These are phyloP conservation scores for Tuber melanosporum DNA, from an alignment of 495 filamentous ascomycete species.

Conservation along the genomic window DNA sequence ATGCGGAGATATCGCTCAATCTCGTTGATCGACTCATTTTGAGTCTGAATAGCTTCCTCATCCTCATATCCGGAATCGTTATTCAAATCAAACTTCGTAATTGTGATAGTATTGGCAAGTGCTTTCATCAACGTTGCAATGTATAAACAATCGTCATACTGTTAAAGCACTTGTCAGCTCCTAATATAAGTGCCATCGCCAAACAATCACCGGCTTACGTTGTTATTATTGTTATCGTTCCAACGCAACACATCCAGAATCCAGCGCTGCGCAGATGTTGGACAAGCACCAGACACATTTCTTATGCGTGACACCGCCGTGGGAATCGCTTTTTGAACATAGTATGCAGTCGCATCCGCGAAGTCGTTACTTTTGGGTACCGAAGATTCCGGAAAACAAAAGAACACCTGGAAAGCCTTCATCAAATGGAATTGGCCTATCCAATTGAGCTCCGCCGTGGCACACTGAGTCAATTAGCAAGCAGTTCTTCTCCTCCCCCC, in stretches of 20 bases:
- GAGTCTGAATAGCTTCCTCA: conserved; percentile 53
- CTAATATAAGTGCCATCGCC: conserved; percentile 5
- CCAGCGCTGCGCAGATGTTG: conserved; percentile 66
- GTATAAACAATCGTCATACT: conserved; percentile 81
- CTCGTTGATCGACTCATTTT: conserved; percentile 66
- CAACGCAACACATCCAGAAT: conserved; percentile 80
- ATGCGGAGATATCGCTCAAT: conserved; percentile 84
- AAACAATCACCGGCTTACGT: conserved; percentile 44
- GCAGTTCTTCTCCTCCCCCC: neutral
- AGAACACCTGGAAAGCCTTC: conserved; percentile 77
- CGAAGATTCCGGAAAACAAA: conserved; percentile 65
- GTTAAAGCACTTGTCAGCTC: conserved; percentile 15
- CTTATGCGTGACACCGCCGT: conserved; percentile 70
- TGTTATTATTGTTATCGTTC: conserved; percentile 88
- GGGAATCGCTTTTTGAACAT: conserved; percentile 73
- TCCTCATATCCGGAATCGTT: conserved; percentile 52
- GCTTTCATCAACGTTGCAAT: conserved; percentile 73
- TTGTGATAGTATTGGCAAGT: conserved; percentile 62
- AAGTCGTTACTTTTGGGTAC: conserved; percentile 88
- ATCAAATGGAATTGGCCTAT: conserved; percentile 78
- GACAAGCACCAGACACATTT: conserved; percentile 68
- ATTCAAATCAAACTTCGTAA: conserved; percentile 44
- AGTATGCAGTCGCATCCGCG: conserved; percentile 69
- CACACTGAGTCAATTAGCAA: conserved; percentile 48
- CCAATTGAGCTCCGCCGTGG: conserved; percentile 61